Evolutionary conservation across 768 basidiomycete genomes (phyloP), one percentile per base, ranked within the genome.

Genomic region (Agrocybe praecox): DNA sequence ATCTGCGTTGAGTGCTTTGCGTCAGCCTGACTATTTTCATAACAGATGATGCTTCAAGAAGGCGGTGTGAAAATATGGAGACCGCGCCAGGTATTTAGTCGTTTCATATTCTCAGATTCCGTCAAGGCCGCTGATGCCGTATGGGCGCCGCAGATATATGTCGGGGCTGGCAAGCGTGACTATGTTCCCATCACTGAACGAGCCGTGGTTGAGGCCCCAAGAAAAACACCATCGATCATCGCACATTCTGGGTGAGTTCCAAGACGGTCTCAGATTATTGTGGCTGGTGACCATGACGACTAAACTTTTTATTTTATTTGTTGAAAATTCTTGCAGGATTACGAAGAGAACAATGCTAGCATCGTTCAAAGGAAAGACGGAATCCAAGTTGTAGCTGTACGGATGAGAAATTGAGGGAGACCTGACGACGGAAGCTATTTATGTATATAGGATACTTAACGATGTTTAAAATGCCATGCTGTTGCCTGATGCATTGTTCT

Each of bases 11-110:
- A 57, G 18, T 43, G 34, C 44, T 43, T 47, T 44, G 26, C 49
- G 49, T 40, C 29, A 47, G 45, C n/a, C 34, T 53, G 46, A 47
- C 49, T 29, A 33, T 56, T 55, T 48, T 47, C 29, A 26, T 9
- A 9, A 51, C 65, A 96, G 87, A 92, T 95, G 90, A 95, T 95
- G 94, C 75, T 96, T 46, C 88, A 91, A 65, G 81, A 88, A 26
- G 90, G 86, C 19, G 92, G 92, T 49, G 92, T 96, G 59, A 96
- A 95, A 74, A 96, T 96, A 62, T 96, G 95, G 93, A 81, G 92
- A 45, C 92, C 91, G 33, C 79, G 89, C 65, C 92, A 93, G 80
- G 88, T 89, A 70, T 62, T n/a, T 52, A 33, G 47, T 50, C 24
- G 53, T 49, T 55, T 61, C 54, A 49, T n/a, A n/a, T 53, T 47